Conservation (phyloP, 2,329 filamentous ascomycete genomes). For the Chalaropsis thielavioides region DNA sequence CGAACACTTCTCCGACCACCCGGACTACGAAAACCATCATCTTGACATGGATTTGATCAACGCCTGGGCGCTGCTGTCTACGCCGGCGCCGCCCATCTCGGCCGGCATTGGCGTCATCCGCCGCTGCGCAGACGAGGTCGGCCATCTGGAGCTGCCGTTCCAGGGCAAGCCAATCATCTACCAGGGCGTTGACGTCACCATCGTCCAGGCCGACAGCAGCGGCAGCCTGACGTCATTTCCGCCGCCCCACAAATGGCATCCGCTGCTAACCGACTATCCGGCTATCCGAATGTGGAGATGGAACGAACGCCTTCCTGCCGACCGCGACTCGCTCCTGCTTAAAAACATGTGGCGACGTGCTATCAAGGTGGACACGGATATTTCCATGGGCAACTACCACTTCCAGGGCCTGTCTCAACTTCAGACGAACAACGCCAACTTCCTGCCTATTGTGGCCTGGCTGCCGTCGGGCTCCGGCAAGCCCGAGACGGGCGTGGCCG, state of each 20-base stretch:
- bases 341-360: background rate
- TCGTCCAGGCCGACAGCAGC: background rate
- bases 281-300: conserved; percentile 8
- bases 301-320: background rate
- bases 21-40: background rate
- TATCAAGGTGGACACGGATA: background rate
- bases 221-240: background rate
- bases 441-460: background rate
- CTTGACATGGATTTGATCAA: conserved; percentile 7
- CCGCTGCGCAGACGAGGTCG: background rate
- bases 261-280: conserved; percentile 2
- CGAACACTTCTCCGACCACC: background rate
- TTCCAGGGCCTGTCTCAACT: background rate
- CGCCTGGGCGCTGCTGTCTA: background rate
- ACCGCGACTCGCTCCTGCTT: background rate
- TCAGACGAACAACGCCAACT: background rate
- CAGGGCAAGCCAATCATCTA: background rate
- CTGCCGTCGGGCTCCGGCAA: background rate
- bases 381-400: background rate
- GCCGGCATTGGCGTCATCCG: background rate
- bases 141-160: background rate
- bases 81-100: background rate
- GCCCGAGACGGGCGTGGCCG: background rate
- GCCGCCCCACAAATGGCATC: background rate
- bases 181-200: background rate